Base-by-base conservation (phyloP, 2,329 filamentous ascomycete genomes). In the Stachybotrys chlorohalonatus region DNA sequence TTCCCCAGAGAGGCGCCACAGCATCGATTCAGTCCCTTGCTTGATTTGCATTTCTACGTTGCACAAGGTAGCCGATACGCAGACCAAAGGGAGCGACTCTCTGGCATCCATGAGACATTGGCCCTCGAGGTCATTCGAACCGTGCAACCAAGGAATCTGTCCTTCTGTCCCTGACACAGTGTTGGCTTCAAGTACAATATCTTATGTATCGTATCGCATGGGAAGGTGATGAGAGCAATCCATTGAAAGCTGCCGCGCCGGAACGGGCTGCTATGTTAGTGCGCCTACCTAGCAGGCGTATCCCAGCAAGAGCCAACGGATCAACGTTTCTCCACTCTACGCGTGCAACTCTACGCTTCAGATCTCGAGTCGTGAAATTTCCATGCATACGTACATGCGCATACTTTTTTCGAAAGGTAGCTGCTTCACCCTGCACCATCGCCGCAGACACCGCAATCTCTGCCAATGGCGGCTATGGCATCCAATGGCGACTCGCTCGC, bases 401-500 rank as follows among this genome's bases (percentile, higher is more conserved):
- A 42, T 13, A 24, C 36, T 9, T 42, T 13, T 13, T 42, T 13
- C 36, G 36, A 42, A 24, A 24, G 36, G 36, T 42, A 42, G 36
- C 36, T 42, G 8, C 36, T 42, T 42, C 36, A 42, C 36, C 36
- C 36, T 42, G 36, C 36, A 42, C 36, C 36, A 42, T 5, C 36
- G 36, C 36, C 36, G 36, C 36, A 13, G 36, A 42, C 36, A 42
- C 36, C 36, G 36, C 49, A 47, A 54, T 32, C 8, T 55, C 17
- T 47, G 51, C 56, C 52, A 49, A 69, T 69, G 67, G 63, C 67
- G 55, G 58, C 67, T 55, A 66, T 68, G 62, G 65, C 68, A 59
- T 71, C 75, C 59, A 82, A 83, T 64, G 79, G 78, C 62, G 79
- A 82, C 68, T 69, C 76, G 60, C 71, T 75, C 47, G 73, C 75